Conservation (phyloP, 1,139 yeast species). For the Magnusiomyces clavatus region DNA sequence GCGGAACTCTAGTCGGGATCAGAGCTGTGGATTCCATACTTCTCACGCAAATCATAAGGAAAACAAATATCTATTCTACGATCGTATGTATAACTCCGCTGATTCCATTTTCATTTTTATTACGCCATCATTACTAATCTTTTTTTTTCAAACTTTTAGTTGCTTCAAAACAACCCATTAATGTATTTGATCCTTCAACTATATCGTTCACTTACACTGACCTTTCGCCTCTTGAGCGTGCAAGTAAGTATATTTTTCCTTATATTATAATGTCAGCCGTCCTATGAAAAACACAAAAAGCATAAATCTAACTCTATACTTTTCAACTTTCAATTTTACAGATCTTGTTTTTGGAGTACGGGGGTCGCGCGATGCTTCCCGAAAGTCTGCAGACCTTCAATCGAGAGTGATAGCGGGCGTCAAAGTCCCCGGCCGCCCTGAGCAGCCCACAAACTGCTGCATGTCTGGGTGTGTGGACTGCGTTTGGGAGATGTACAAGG, state of each 20-base stretch:
- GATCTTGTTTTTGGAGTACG: slow-evolving; percentile 33
- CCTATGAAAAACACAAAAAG: no score
- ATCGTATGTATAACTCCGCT: no score
- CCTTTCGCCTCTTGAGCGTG: slow-evolving; percentile 17
- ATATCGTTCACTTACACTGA: slow-evolving; percentile 20
- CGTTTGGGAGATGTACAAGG: slow-evolving; percentile 90
- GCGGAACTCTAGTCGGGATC: neutral
- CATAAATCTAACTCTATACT: slow-evolving; percentile 4
- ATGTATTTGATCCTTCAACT: slow-evolving; percentile 13
- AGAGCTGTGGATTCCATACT: neutral
- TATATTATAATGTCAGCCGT: neutral
- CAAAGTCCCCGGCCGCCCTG: slow-evolving; percentile 69
- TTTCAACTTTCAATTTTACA: neutral
- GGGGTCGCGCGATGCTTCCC: slow-evolving; percentile 31
- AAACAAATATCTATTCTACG: slow-evolving; percentile 32
- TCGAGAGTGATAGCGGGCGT: slow-evolving; percentile 54
- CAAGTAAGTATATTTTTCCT: slow-evolving; percentile 7
- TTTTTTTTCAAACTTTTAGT: slow-evolving; percentile 3
- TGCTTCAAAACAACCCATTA: slow-evolving; percentile 22
- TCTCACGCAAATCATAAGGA: neutral
- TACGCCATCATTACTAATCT: neutral
- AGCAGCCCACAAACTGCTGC: slow-evolving; percentile 92
- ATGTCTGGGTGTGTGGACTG: slow-evolving; percentile 97
- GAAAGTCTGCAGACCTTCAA: slow-evolving; percentile 24
- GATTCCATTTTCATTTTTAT: no score